Evolutionary conservation across 768 basidiomycete species (phyloP), one percentile per base, ranked within the genome.

Genomic region (Lepiota brunneoincarnata): DNA sequence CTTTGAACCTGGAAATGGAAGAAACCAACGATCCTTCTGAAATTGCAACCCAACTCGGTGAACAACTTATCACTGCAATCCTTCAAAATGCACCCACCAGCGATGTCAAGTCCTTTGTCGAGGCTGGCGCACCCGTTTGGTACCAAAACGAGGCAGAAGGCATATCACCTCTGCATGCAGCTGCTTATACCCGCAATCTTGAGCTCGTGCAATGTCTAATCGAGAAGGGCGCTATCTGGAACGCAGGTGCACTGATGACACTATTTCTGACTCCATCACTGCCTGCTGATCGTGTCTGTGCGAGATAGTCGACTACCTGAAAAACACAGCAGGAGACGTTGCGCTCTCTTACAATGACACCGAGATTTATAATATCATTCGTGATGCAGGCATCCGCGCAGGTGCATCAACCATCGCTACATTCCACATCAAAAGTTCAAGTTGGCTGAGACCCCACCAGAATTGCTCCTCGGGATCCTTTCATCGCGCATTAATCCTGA

Each of bases 321-420:
- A 83, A 38, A 82, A 87, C 62, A 96, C 93, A 6, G 91, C 97
- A 1, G 94, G 86, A 7, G 96, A 98, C 61, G 82, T 98, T 47
- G 89, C 93, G 10, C 74, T 93, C 26, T 96, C 93, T 6, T 79
- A 89, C 68, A 95, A 96, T 61, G 81, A 94, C 61, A 70, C 74
- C 52, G 71, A 72, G 36, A 86, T 86, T 14, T 98, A 98, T 68
- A 79, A 74, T 18, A 63, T 83, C 48, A 89, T 99, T 44, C 82
- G 92, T n/a, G 87, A 96, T 70, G 91, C 96, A 52, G 97, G 96
- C 6, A 84, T 98, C 55, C 84, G 96, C 54, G 80, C 89, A 71
- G 94, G 95, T 91, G 63, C 75, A 69, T 66, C 50, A 58, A 49
- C 56, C 46, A 61, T 55, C 46, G 35, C 46, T 10, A 53, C 39